These are phyloP conservation scores for Tricholoma furcatifolium DNA, from an alignment of 768 basidiomycete species.

Conservation along the genomic window DNA sequence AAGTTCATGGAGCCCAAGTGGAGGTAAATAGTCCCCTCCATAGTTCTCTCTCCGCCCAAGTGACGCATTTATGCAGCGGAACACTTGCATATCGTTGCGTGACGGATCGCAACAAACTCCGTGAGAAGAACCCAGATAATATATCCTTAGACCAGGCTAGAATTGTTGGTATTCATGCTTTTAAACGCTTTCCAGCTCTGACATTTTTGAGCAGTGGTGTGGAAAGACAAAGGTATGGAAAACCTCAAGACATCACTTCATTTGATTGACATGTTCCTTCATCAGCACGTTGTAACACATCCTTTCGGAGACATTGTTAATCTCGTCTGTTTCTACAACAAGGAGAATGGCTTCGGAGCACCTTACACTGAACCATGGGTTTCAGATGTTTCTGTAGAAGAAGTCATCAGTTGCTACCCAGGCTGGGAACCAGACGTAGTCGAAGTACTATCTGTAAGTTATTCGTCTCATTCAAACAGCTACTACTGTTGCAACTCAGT, in stretches of 20 bases:
- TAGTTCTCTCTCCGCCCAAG: not conserved
- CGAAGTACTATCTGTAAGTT: slow-evolving; percentile 3
- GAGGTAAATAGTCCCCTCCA: not conserved
- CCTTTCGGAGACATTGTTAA: slow-evolving; percentile 21
- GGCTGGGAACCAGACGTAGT: slow-evolving; percentile 6
- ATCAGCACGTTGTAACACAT: slow-evolving; percentile 25
- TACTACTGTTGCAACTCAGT: not conserved
- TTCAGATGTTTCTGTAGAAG: slow-evolving; percentile 1
- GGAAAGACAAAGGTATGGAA: slow-evolving; percentile 7
- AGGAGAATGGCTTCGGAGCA: slow-evolving; percentile 18
- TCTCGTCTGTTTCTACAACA: slow-evolving; percentile 19
- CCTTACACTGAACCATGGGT: slow-evolving; percentile 19
- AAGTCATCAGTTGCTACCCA: not conserved
- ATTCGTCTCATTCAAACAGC: not conserved
- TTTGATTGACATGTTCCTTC: not conserved
- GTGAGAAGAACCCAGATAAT: not conserved
- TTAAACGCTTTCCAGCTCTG: not conserved
- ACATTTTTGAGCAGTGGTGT: slow-evolving; percentile 2
- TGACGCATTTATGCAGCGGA: not conserved
- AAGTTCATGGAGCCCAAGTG: slow-evolving; percentile 5
- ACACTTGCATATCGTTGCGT: slow-evolving; percentile 3
- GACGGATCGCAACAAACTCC: slow-evolving; percentile 2
- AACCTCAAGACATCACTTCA: too few species aligned
- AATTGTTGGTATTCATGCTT: not conserved
- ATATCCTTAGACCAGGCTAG: slow-evolving; percentile 2